Percentiles rank a stretch among this genome's conserved stretches.
These are phyloP conservation scores for Kingdonia uniflora DNA, from an alignment of 164 flowering plant genomes.

Conservation along the genomic window DNA sequence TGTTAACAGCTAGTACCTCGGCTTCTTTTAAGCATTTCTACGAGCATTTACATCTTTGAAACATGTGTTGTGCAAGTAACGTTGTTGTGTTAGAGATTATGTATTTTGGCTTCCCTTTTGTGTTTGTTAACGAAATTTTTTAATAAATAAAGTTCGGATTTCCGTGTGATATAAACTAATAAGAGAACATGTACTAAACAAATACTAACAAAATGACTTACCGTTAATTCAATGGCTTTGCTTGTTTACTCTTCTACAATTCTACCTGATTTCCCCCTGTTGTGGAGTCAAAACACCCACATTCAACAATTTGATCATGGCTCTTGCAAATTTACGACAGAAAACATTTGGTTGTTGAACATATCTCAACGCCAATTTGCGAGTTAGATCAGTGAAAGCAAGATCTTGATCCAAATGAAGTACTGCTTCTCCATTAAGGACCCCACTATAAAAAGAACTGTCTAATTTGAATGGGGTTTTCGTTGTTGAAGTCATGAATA, in stretches of 20 bases:
- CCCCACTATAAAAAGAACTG: constrained; percentile 10
- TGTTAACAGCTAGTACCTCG: constrained; percentile 13
- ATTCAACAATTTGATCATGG: constrained; percentile 34
- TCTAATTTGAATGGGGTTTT: constrained; percentile 12
- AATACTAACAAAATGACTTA: no score
- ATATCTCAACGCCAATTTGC: constrained; percentile 11
- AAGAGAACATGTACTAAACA: no score
- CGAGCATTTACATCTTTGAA: no score
- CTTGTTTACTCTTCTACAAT: constrained; percentile 26
- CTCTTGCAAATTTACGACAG: constrained; percentile 20
- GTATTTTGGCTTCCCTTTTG: no score
- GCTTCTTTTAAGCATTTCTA: no score
- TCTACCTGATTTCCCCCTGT: constrained; percentile 28
- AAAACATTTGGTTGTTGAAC: constrained; percentile 14
- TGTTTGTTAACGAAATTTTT: no score
- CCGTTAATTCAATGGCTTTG: neutral
- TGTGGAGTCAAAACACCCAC: constrained; percentile 23
- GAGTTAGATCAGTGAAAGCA: constrained; percentile 17
- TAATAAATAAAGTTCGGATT: no score
- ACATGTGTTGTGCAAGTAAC: no score
- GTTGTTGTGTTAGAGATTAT: no score
- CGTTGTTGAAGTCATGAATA: constrained; percentile 19
- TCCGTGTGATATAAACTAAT: no score
- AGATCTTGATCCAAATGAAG: constrained; percentile 33
- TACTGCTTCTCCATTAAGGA: constrained; percentile 16